Base-by-base conservation (phyloP, 1,139 yeast species). In the Hanseniaspora gamundiae region DNA sequence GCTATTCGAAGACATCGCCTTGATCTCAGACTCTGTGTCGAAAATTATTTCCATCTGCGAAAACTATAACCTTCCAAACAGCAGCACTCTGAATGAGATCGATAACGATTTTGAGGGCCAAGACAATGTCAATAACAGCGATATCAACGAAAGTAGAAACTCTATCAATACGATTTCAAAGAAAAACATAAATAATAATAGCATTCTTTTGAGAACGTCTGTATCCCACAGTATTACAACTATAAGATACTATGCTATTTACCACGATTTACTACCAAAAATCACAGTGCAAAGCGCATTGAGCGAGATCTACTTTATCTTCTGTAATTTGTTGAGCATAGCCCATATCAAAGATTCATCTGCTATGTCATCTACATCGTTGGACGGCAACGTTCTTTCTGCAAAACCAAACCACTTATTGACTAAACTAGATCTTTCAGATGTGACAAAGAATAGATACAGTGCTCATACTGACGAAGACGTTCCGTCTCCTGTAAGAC, bases 171-270 rank as follows among this genome's bases (percentile, higher is more conserved):
- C 65, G 14, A 73, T 80, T 3, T 70, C 71, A 47, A 67, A 69
- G 46, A 66, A 77, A 41, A 39, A 55, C 19, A 52, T 47, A 22
- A 52, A 51, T 33, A 57, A 57, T 29, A 51, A 51, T 26, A 50
- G 51, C 11, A 40, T 51, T 4, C 61, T 76, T 40, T 69, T 81
- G 14, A 74, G 85, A 46, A 83, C 82, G 42, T 72, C 94, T 0
- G 74, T 84, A 13, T 78, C 87, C 26, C 87, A 82, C 63, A 73
- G 81, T 1, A 76, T 88, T 42, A 78, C 95, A 4, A 74, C 91
- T 0, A 74, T 94, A 0, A 73, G 95, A 55, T 86, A 86, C 58
- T 84, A 69, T 60, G 78, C 85, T 1, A 66, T 78, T 6, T 79
- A 83, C 49, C 68, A 74, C 5, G 72, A 73, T 8, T 57, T 84